Evolutionary conservation across 176 grass and related monocot species (phyloP), one percentile per base, ranked within the genome.

Genomic region (Thalia dealbata): DNA sequence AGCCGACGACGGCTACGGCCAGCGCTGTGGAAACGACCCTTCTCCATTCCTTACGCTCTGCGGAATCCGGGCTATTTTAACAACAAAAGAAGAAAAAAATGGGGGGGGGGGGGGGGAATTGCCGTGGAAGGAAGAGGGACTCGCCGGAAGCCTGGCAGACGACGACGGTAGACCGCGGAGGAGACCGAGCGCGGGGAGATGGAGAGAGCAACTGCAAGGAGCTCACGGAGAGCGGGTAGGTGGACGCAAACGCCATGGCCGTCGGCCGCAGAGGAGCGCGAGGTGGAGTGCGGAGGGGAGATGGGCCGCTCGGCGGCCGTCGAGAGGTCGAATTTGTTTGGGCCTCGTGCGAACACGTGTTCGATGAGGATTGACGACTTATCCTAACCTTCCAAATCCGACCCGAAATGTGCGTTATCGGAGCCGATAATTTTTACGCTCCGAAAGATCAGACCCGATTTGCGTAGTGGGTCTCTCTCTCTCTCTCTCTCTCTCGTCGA

Each of bases 11-110:
- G 26, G 80, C 79, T 14, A 79, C 90, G 55, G 90, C 90, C 3
- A 99, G 79, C 10, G 87, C 85, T 1, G 87, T 85, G n/a, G 90
- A 93, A 16, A 91, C 68, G 8, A 88, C 77, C 19, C 73, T 65
- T 68, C 87, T 67, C 95, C 95, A 88, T 58, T 75, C 70, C 75
- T 85, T 87, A 16, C 76, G 44, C 43, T 81, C 66, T 77, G 81
- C 76, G 44, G 78, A 45, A 82, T 55, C 58, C 35, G 14, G 58
- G 22, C 60, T 64, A 28, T 13, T 7, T 65, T n/a, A n/a, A n/a
- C n/a, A n/a, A n/a, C 50, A 68, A 30, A 48, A 24, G 7, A 32
- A 7, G 29, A 18, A 21, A 42, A 69, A 18, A 35, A 16, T 30
- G 42, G 73, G 2, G 3, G 67, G n/a, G n/a, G n/a, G n/a, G n/a